A percentile compares a stretch with the other conserved stretches of the same genome.
Evolutionary conservation across 371 early-diverging fungal genomes (phyloP).

Genomic region (Nematocida sp.): DNA sequence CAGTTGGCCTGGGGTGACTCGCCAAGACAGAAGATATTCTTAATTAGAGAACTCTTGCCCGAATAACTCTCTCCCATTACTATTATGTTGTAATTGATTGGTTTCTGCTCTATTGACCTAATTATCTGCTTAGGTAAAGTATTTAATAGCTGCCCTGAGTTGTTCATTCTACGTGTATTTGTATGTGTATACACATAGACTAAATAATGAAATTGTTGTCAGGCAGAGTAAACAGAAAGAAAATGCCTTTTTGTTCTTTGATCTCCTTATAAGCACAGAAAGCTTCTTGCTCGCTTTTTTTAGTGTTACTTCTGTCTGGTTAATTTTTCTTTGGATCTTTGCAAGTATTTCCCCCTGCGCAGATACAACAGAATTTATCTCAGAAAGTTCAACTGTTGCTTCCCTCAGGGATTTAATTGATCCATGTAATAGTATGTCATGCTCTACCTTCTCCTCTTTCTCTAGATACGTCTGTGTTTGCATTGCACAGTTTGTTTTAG

Average conservation of each 20-base stretch:
- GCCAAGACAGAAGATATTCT: slow-evolving; percentile 78
- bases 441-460: slow-evolving; percentile 38
- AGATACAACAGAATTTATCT: slow-evolving; percentile 15
- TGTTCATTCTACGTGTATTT: slow-evolving; percentile 30
- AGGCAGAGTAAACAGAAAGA: slow-evolving; percentile 53
- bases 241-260: slow-evolving; percentile 34
- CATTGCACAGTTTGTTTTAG: slow-evolving; percentile 31
- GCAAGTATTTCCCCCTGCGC: slow-evolving; percentile 47
- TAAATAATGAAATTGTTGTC: slow-evolving; percentile 13
- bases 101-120: slow-evolving; percentile 72
- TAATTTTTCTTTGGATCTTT: slow-evolving; percentile 44
- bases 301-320: slow-evolving; percentile 38
- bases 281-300: slow-evolving; percentile 46
- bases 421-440: slow-evolving; percentile 48
- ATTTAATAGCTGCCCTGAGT: slow-evolving; percentile 8
- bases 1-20: slow-evolving; percentile 54
- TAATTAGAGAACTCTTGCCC: slow-evolving; percentile 72
- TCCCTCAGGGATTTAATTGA: slow-evolving; percentile 32
- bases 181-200: slow-evolving; percentile 9
- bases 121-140: slow-evolving; percentile 43
- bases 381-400: slow-evolving; percentile 25
- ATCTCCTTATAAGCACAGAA: slow-evolving; percentile 6
- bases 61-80: slow-evolving; percentile 78
- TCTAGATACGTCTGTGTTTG: slow-evolving; percentile 32
- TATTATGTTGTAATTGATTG: slow-evolving; percentile 87